phyloP scores from a whole-genome alignment of 108 stramenopile species.

The Cyclotella choctawhatcheeana region DNA sequence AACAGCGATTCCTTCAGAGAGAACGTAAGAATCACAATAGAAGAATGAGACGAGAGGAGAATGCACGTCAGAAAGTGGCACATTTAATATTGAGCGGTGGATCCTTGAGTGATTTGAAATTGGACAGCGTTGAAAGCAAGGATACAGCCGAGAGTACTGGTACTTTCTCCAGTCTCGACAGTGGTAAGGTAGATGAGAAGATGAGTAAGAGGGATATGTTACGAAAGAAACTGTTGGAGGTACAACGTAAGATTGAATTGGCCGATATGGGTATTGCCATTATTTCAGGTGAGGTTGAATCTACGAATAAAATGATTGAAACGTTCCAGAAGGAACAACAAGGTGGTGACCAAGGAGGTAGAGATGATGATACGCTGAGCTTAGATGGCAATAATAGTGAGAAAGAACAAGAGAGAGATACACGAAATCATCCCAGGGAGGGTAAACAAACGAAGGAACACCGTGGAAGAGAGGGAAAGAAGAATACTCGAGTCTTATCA shows the following conservation, averaged over 20 bases:
- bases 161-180: not conserved
- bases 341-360: slow-evolving; percentile 21
- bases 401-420: not conserved
- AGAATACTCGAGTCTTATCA: not conserved
- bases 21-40: slow-evolving; percentile 12
- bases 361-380: not conserved
- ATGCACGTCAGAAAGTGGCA: slow-evolving; percentile 19
- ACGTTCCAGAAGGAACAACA: slow-evolving; percentile 20
- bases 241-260: slow-evolving; percentile 60
- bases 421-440: not conserved
- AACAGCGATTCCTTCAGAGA: slow-evolving; percentile 16
- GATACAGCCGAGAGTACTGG: not conserved
- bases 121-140: not conserved
- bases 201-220: not conserved
- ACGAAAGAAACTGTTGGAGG: slow-evolving; percentile 5
- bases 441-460: not conserved
- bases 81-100: slow-evolving; percentile 19
- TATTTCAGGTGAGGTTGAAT: slow-evolving; percentile 72
- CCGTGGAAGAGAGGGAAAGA: slow-evolving; percentile 5
- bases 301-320: slow-evolving; percentile 55
- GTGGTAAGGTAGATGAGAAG: not conserved
- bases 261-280: slow-evolving; percentile 77
- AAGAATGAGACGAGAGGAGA: slow-evolving; percentile 21
- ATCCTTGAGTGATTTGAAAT: not conserved
- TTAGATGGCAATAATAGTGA: not conserved